Evolutionary conservation across 2,329 filamentous ascomycete species (phyloP), one percentile per base, ranked within the genome.

Genomic region (Claviceps sp.): DNA sequence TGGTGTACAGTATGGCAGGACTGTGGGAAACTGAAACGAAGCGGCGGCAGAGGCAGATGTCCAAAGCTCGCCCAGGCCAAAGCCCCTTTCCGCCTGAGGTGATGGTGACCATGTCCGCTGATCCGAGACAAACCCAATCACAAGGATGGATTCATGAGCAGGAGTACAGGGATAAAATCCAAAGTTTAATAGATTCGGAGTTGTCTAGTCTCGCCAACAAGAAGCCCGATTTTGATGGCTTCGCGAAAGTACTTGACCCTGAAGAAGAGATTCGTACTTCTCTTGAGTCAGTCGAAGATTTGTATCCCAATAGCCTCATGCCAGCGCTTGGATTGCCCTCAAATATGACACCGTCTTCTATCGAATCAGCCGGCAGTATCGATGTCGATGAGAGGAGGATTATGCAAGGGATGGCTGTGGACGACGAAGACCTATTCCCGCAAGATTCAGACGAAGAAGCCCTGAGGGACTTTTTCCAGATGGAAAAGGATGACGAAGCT

Each of bases 71-170:
- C 56, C 75, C 81, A 36, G 79, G 75, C 5, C 87, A 81, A 60
- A 91, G 79, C 55, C 87, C 89, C 0, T 95, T 95, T 57, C 82
- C 86, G 2, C 73, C 82, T 0, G 90, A 95, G 58, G 89, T 82
- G 4, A 70, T 97, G 53, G 78, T 94, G 3, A 88, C 89, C 2
- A 94, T 97, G 83, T 95, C 89, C 41, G 89, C 89, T 5, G 86
- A 93, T 65, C 73, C 82, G 36, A 78, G 89, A 50, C 77, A 87
- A 54, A 79, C 81, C 2, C 77, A 83, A 41, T 74, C 80, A n/a
- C 80, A 82, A n/a, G 84, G 82, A 0, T 98, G 93, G 91, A 85
- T 96, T 52, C 90, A 96, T 58, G 91, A 97, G 64, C 82, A 88
- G 47, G 90, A 95, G 61, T 91, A 85, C 61, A 74, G 80, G 36